Percentiles rank a stretch among this genome's conserved stretches.
phyloP scores from a whole-genome alignment of 164 flowering plant species.

The Warburgia ugandensis region DNA sequence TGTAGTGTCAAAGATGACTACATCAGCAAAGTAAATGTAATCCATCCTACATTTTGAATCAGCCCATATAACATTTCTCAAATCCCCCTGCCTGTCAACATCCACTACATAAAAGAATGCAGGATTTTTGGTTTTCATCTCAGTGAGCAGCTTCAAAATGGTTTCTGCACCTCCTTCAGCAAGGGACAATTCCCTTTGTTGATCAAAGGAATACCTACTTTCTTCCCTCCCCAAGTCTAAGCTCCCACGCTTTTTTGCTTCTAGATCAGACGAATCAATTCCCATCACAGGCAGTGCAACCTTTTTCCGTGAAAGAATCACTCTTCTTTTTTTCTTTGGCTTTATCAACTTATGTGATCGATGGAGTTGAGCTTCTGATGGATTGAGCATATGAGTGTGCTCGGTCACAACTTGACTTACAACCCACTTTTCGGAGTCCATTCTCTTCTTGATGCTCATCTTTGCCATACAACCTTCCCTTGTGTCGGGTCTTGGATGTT shows the following conservation, averaged over 20 bases:
- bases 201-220: slow-evolving; percentile 65
- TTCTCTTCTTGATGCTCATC: slow-evolving; percentile 7
- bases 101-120: slow-evolving; percentile 34
- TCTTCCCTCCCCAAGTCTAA: slow-evolving; percentile 78
- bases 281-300: slow-evolving; percentile 63
- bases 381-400: slow-evolving; percentile 54
- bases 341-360: slow-evolving; percentile 13
- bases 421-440: slow-evolving; percentile 14
- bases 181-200: slow-evolving; percentile 31
- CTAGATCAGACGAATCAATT: slow-evolving; percentile 66
- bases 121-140: slow-evolving; percentile 22
- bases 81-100: slow-evolving; percentile 26
- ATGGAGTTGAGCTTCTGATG: slow-evolving; percentile 51
- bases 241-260: slow-evolving; percentile 69
- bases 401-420: slow-evolving; percentile 5
- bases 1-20: slow-evolving; percentile 35
- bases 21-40: slow-evolving; percentile 39
- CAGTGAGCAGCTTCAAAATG: slow-evolving; percentile 52
- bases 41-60: slow-evolving; percentile 26
- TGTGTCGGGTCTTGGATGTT: no score
- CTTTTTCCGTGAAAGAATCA: slow-evolving; percentile 66
- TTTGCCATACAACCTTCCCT: no score
- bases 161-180: slow-evolving; percentile 60
- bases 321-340: slow-evolving; percentile 6
- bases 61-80: slow-evolving; percentile 35